Percentiles rank a stretch among this genome's conserved stretches.
Evolutionary conservation across 2,329 filamentous ascomycete genomes (phyloP).

Genomic region (Paecilomyces fulvus): DNA sequence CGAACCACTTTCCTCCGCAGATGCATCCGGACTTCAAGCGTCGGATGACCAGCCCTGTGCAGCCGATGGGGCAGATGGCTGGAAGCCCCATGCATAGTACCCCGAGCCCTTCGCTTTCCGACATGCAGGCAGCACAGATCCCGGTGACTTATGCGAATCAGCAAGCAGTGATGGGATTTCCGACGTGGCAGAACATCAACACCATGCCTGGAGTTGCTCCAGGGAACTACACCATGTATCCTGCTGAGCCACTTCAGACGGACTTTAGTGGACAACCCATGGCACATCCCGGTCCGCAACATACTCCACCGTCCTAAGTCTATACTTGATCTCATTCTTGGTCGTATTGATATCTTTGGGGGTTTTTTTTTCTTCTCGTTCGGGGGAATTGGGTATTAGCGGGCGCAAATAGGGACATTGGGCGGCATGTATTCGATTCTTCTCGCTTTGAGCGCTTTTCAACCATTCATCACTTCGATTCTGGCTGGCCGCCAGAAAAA

Average conservation of each 20-base stretch:
- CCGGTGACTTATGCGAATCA: conserved; percentile 22
- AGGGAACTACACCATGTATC: conserved; percentile 26
- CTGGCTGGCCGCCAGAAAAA: background rate
- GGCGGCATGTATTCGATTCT: conserved; percentile 21
- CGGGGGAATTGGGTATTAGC: conserved; percentile 27
- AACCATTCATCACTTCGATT: background rate
- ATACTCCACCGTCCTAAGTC: conserved; percentile 15
- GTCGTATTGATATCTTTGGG: conserved; percentile 2
- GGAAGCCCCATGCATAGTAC: conserved; percentile 9
- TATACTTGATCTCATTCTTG: conserved; percentile 4
- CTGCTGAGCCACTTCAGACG: conserved; percentile 12
- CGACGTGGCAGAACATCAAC: conserved; percentile 22
- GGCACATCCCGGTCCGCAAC: conserved; percentile 22
- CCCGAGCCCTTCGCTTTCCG: conserved; percentile 16
- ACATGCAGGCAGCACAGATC: conserved; percentile 19
- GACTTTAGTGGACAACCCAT: conserved; percentile 18
- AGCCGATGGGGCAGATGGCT: conserved; percentile 12
- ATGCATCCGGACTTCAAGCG: conserved; percentile 26
- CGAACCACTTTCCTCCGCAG: conserved; percentile 20
- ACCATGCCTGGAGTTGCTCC: conserved; percentile 21
- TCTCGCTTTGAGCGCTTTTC: conserved; percentile 8
- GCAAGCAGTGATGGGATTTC: conserved; percentile 19
- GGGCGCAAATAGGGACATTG: conserved; percentile 25
- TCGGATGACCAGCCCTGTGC: conserved; percentile 28
- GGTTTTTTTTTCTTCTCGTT: background rate